Evolutionary conservation across 768 basidiomycete species (phyloP).

Genomic region (Boletus subparvulus): DNA sequence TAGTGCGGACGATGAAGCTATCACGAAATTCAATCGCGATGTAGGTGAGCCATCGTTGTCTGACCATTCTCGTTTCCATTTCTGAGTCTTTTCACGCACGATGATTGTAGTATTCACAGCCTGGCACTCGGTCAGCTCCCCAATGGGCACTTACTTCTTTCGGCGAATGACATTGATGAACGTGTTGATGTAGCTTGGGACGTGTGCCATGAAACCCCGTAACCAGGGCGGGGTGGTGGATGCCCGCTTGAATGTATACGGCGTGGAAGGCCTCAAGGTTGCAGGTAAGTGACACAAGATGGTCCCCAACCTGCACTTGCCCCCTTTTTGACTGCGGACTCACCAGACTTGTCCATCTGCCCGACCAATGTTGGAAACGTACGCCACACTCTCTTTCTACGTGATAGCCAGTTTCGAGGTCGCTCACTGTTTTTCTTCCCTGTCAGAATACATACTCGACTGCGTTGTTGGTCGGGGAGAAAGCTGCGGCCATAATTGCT

Average conservation of each 20-base stretch:
- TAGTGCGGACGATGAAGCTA: slow-evolving; percentile 34
- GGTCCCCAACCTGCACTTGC: too few relatives aligned
- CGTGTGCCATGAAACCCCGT: slow-evolving; percentile 67
- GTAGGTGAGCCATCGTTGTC: slow-evolving; percentile 2
- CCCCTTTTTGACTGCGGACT: not conserved
- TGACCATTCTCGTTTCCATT: too few relatives aligned
- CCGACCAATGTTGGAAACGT: slow-evolving; percentile 28
- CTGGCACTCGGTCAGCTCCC: slow-evolving; percentile 18
- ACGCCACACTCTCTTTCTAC: not conserved
- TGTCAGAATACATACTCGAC: slow-evolving; percentile 43
- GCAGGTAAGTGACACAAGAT: slow-evolving; percentile 41
- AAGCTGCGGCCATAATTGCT: slow-evolving; percentile 58
- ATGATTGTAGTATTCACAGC: not conserved
- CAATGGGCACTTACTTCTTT: too few relatives aligned
- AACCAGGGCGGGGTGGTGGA: slow-evolving; percentile 64
- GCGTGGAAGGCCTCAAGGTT: slow-evolving; percentile 57
- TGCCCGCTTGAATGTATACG: slow-evolving; percentile 58
- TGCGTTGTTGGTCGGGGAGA: slow-evolving; percentile 53
- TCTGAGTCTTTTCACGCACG: not conserved
- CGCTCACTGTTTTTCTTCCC: not conserved
- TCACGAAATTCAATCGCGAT: slow-evolving; percentile 28
- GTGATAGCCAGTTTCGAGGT: not conserved
- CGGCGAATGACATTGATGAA: not conserved
- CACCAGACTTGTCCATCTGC: slow-evolving; percentile 38
- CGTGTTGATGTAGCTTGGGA: slow-evolving; percentile 47